Conservation (phyloP, 257 asterid species). For the Petunia secreta region DNA sequence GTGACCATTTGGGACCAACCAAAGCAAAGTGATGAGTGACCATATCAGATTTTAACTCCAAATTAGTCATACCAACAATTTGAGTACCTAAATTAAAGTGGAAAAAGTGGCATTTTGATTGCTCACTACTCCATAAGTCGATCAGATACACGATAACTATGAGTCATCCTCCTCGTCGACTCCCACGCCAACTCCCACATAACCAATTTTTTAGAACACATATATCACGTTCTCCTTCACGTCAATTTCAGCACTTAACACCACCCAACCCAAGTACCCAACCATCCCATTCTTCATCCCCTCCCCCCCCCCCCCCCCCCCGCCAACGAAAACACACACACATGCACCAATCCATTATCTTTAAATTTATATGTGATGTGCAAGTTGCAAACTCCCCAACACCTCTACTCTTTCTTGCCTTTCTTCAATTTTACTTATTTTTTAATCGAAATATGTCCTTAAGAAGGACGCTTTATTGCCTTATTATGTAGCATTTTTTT, state of each 20-base stretch:
- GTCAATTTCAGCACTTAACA: slow-evolving; percentile 4
- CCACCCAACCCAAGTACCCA: neutral
- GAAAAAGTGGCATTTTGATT: neutral
- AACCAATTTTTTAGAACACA: slow-evolving; percentile 15
- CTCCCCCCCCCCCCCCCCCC: too few species aligned
- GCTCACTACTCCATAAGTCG: neutral
- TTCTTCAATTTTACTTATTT: too few species aligned
- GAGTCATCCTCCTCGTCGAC: too few species aligned
- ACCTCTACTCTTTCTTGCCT: neutral
- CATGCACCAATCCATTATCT: neutral
- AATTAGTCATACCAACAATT: neutral
- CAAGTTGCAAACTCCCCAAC: slow-evolving; percentile 6
- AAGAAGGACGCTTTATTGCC: neutral
- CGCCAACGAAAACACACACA: too few species aligned
- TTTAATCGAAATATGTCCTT: neutral
- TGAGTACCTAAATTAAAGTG: too few species aligned
- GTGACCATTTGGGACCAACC: too few species aligned
- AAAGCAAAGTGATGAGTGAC: too few species aligned
- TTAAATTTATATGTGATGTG: neutral
- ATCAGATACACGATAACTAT: neutral
- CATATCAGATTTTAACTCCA: too few species aligned
- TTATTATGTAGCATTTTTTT: neutral
- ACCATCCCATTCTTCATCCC: neutral
- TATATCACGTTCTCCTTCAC: slow-evolving; percentile 25
- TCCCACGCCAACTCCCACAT: neutral